Conservation (phyloP, 768 basidiomycete species). For the Leccinum imitatum region DNA sequence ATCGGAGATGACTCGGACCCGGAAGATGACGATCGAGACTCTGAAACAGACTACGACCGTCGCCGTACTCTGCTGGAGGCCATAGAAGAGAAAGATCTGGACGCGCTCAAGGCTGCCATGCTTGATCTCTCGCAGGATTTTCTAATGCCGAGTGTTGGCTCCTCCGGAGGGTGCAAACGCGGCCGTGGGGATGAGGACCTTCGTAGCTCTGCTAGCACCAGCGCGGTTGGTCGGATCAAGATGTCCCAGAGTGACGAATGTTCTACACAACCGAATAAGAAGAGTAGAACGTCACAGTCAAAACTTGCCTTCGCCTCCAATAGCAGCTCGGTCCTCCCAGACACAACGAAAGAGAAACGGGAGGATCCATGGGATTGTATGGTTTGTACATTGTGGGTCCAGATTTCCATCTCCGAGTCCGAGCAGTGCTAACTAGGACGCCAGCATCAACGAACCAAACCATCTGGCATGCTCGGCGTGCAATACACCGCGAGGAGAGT, state of each 20-base stretch:
- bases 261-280: slow-evolving; percentile 16
- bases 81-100: slow-evolving; percentile 42
- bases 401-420: background rate
- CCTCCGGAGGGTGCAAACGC: slow-evolving; percentile 6
- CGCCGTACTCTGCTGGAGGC: slow-evolving; percentile 52
- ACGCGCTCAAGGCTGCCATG: slow-evolving; percentile 43
- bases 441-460: slow-evolving; percentile 50
- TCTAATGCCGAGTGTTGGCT: slow-evolving; percentile 34
- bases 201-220: background rate
- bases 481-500: slow-evolving; percentile 49
- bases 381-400: slow-evolving; percentile 63
- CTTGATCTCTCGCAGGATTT: slow-evolving; percentile 53
- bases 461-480: slow-evolving; percentile 67
- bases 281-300: slow-evolving; percentile 20
- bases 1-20: slow-evolving; percentile 33
- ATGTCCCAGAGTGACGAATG: background rate
- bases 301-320: slow-evolving; percentile 8
- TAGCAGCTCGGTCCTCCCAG: background rate
- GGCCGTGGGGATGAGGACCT: background rate
- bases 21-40: slow-evolving; percentile 42
- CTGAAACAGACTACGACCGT: slow-evolving; percentile 48
- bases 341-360: slow-evolving; percentile 38
- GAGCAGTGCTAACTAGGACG: slow-evolving; percentile 3
- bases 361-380: slow-evolving; percentile 49
- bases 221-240: background rate